These are phyloP conservation scores for Sporobolomyces phaffii DNA, from an alignment of 768 basidiomycete genomes.

Conservation along the genomic window DNA sequence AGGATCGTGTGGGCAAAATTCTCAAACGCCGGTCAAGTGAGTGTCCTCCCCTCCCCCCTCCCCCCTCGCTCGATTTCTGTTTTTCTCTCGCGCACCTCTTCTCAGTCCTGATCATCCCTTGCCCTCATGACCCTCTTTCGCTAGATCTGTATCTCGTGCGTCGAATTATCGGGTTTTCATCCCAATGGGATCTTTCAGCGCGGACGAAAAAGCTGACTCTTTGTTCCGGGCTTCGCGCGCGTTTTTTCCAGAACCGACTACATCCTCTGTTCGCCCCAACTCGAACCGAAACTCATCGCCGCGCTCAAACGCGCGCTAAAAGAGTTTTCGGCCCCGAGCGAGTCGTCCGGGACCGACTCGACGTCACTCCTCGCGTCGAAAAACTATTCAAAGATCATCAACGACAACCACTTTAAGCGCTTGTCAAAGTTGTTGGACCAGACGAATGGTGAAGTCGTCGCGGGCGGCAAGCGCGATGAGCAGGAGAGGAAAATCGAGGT, in stretches of 20 bases:
- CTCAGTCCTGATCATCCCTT: too few relatives aligned
- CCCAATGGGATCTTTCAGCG: too few relatives aligned
- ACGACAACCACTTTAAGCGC: slow-evolving; percentile 55
- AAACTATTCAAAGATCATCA: slow-evolving; percentile 52
- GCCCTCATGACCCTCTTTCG: background rate
- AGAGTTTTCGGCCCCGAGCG: slow-evolving; percentile 6
- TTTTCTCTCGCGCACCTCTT: too few relatives aligned
- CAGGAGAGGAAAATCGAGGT: slow-evolving; percentile 61
- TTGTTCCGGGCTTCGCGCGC: slow-evolving; percentile 57
- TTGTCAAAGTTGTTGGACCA: slow-evolving; percentile 55
- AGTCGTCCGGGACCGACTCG: background rate
- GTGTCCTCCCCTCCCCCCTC: background rate
- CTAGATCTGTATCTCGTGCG: slow-evolving; percentile 75
- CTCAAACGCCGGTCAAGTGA: slow-evolving; percentile 57
- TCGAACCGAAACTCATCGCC: slow-evolving; percentile 23
- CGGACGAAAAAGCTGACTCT: slow-evolving; percentile 68
- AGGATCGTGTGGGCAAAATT: slow-evolving; percentile 79
- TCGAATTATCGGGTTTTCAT: too few relatives aligned
- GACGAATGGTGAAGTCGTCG: slow-evolving; percentile 61
- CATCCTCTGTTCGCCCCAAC: slow-evolving; percentile 17
- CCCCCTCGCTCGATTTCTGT: too few relatives aligned
- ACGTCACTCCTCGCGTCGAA: background rate
- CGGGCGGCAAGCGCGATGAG: slow-evolving; percentile 61
- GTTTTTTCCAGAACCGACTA: slow-evolving; percentile 31
- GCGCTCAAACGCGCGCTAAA: slow-evolving; percentile 21